Base-by-base conservation (phyloP, 768 basidiomycete genomes). In the Trametopsis cervina region DNA sequence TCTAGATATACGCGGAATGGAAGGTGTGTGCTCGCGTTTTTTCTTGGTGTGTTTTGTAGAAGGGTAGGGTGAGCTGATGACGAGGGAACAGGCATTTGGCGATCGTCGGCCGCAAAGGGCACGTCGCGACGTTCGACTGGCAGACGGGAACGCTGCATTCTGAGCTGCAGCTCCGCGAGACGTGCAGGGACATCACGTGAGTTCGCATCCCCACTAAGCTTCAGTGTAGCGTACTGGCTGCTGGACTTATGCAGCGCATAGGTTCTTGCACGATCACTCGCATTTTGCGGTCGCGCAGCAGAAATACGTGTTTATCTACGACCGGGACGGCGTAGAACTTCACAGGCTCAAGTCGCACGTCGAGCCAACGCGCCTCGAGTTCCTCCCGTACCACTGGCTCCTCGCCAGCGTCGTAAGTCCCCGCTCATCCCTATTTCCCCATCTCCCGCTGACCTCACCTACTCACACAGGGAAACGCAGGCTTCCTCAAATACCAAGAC, bases 241-340 rank as follows among this genome's bases (percentile, higher is more conserved):
- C n/a, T n/a, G n/a, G n/a, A n/a, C n/a, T n/a, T n/a, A n/a, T n/a
- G n/a, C n/a, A n/a, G n/a, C n/a, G n/a, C n/a, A n/a, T n/a, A 93
- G 88, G 15, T 97, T 92, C 60, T 68, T 99, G 5, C 94, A 97
- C 60, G 89, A 95, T 54, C 89, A 96, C 44, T 85, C 88, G 0
- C 89, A 85, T 65, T 92, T 86, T 59, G 95, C 95, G 1, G 93
- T 96, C 7, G 95, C 95, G 0, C 95, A 99, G 67, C 89, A 90
- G 66, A 88, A 92, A 73, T 89, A 95, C 61, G 89, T 87, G 15
- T 99, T 89, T 66, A 91, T 99, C 39, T 98, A 99, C 54, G 96
- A 98, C 66, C 78, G 83, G 25, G 80, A 91, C 55, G 95, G 96
- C 18, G 85, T 96, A 12, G 96, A 98, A 62, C 66, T 99, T 3